These are phyloP conservation scores for Fusarium piperis DNA, from an alignment of 2,329 filamentous ascomycete species.

Conservation along the genomic window DNA sequence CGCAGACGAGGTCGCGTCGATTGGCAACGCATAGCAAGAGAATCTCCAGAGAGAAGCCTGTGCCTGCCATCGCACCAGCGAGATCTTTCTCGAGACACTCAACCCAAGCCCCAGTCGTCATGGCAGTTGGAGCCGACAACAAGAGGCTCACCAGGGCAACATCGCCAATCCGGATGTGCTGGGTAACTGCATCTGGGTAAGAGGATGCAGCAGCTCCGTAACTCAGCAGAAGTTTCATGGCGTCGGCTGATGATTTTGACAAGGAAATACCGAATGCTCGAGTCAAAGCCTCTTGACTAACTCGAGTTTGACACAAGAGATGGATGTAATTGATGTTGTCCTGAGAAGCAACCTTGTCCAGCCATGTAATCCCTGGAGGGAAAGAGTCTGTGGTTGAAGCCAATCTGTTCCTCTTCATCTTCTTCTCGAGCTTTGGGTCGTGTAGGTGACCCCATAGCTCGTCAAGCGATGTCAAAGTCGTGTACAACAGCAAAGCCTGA, in stretches of 20 bases:
- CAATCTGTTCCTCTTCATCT: conserved; percentile 11
- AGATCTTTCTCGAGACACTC: conserved; percentile 4
- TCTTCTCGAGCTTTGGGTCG: conserved; percentile 17
- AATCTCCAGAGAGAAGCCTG: not conserved
- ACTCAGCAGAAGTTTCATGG: conserved; percentile 4
- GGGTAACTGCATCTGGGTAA: not conserved
- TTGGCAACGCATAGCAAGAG: not conserved
- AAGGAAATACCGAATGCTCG: conserved; percentile 12
- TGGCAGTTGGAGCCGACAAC: not conserved
- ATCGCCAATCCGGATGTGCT: not conserved
- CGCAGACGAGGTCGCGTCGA: not conserved
- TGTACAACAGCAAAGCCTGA: conserved; percentile 5
- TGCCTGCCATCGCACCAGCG: not conserved
- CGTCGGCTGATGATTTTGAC: not conserved
- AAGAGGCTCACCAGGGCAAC: not conserved
- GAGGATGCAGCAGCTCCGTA: conserved; percentile 7
- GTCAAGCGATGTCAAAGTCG: not conserved
- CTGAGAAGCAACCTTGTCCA: not conserved
- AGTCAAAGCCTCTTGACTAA: not conserved
- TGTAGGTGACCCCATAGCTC: conserved; percentile 22
- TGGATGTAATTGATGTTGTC: conserved; percentile 19
- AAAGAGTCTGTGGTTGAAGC: not conserved
- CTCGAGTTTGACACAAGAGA: conserved; percentile 7
- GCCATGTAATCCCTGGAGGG: not conserved
- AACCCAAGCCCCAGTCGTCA: not conserved